Evolutionary conservation across 148 eudicot genomes (phyloP), one percentile per base, ranked within the genome.

Genomic region (Dysphania ambrosioides): DNA sequence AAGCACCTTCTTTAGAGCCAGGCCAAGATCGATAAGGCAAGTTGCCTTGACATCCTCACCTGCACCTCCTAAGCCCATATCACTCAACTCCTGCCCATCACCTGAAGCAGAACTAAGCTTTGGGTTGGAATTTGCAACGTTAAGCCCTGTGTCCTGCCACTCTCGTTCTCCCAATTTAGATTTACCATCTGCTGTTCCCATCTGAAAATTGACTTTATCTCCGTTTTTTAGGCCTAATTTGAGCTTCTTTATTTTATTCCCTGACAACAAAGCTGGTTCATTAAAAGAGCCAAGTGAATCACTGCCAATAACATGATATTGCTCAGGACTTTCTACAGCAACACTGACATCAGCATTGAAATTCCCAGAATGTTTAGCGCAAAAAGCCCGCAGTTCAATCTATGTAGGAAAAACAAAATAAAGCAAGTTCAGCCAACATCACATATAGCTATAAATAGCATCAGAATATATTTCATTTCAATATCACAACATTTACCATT

Each of bases 341-440:
- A 70, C 73, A 74, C 62, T 53, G 38, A 36, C 77, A 59, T 72
- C 68, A 64, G 30, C 77, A 71, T 66, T 74, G n/a, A 51, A 78
- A 32, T 76, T 74, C 31, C 80, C 90, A 36, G 99, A 95, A 81
- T 95, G 99, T 77, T 89, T 95, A 35, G 84, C 76, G 78, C 99
- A 95, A 78, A 88, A 95, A 15, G 96, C 99, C 34, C 97, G 86
- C 72, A 95, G 73, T 82, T 95, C 99, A 82, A 92, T 91, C 99
- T 95, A 79, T 10, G 74, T 0, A 69, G 72, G 24, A 29, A 51
- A 31, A 24, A n/a, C n/a, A n/a, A 68, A 62, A 40, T 51, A 36
- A 61, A 21, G 53, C 51, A 55, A 27, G 38, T 70, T 62, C 66
- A 62, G 59, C 49, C 53, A 47, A 13, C 53, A 42, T 42, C 47